Conservation (phyloP, 306 rosid species). For the Cucumis sativus region DNA sequence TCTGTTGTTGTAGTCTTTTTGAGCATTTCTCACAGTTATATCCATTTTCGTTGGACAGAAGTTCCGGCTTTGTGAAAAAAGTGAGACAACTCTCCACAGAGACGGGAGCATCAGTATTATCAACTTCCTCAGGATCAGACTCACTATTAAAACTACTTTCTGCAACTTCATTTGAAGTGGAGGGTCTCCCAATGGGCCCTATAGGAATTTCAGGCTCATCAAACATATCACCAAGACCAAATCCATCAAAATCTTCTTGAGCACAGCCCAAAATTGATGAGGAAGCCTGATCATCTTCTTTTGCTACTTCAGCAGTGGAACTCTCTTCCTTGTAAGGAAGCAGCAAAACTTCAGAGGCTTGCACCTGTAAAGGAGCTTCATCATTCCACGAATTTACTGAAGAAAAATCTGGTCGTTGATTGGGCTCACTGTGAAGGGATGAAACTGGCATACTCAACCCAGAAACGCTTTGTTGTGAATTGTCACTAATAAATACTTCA, state of each 20-base stretch:
- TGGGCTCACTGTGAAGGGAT: slow-evolving; percentile 16
- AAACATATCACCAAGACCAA: slow-evolving; percentile 76
- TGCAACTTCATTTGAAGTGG: slow-evolving; percentile 26
- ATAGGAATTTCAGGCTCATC: slow-evolving; percentile 61
- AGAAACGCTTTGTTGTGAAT: slow-evolving; percentile 21
- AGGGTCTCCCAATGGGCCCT: slow-evolving; percentile 66
- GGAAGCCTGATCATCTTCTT: slow-evolving; percentile 45
- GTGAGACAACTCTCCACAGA: slow-evolving; percentile 86
- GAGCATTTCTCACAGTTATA: slow-evolving; percentile 94
- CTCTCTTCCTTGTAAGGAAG: slow-evolving; percentile 68
- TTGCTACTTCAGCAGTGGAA: slow-evolving; percentile 25
- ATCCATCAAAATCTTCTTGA: slow-evolving; percentile 68
- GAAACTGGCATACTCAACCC: slow-evolving; percentile 28
- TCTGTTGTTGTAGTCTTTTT: slow-evolving; percentile 34
- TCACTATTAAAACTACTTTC: slow-evolving; percentile 50
- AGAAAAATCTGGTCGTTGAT: slow-evolving; percentile 25
- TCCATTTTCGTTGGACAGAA: slow-evolving; percentile 77
- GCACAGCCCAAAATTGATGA: slow-evolving; percentile 37
- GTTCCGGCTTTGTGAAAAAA: slow-evolving; percentile 82
- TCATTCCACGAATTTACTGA: slow-evolving; percentile 48
- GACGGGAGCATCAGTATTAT: slow-evolving; percentile 71
- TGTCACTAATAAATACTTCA: slow-evolving; percentile 15
- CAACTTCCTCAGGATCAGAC: slow-evolving; percentile 97
- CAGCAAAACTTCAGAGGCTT: slow-evolving; percentile 53
- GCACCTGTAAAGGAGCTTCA: slow-evolving; percentile 64